Evolutionary conservation across 164 flowering plant species (phyloP), one percentile per base, ranked within the genome.

Genomic region (Nelumbo lutea): DNA sequence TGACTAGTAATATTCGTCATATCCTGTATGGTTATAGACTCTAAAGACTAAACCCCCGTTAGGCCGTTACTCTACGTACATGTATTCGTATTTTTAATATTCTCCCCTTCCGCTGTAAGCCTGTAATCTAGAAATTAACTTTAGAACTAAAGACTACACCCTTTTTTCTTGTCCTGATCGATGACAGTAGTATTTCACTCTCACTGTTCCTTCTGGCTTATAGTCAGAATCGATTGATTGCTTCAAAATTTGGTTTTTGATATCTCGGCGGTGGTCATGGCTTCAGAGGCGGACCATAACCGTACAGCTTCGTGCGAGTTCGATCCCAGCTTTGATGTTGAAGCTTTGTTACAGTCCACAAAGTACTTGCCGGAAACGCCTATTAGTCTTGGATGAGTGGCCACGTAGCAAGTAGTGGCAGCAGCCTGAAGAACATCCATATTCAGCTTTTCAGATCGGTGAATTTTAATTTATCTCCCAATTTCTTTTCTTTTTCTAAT

Each of bases 371-470:
- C 99, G 2, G 88, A 82, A 3, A 91, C 84, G 47, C 83, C 81
- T 3, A 6, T 8, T 2, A 91, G 72, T 27, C 82, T 84, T 1
- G 91, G 89, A 73, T 90, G 82, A 0, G 93, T 88, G 3, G 98
- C 99, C 0, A 87, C 98, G 67, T 93, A 96, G 66, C 99, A 96
- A 7, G 95, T 90, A 0, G 98, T 96, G 1, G 99, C 97, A n/a
- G 99, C 98, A 55, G 97, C 99, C 97, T 93, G 57, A 3, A 61
- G 0, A 27, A 15, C 10, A 14, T 7, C 0, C 2, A 47, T 3
- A 64, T 0, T 47, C 55, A 15, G 13, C 27, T 60, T 4, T 53
- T 48, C 2, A 43, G 27, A 1, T 53, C n/a, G 57, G 11, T 27
- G 27, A 27, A 27, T 53, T 11, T 53, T 3, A 1, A 9, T 10